Base-by-base conservation (phyloP, 225 moss, liverwort and hornwort genomes). In the Bryoerythrophyllum caledonicum region DNA sequence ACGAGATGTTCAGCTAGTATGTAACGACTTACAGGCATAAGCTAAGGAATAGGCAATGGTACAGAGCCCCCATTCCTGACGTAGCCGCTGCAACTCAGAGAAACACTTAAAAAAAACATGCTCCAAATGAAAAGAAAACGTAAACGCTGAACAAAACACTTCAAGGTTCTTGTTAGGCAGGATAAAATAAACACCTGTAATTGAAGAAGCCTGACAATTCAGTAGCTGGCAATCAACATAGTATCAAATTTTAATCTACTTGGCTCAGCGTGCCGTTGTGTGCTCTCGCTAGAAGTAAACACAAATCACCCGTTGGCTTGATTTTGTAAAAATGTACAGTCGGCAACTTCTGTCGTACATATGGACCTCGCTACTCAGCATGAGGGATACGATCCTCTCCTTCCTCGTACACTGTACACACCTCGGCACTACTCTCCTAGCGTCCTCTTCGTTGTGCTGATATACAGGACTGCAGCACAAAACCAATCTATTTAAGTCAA, bases 401-500 rank as follows among this genome's bases (percentile, higher is more conserved):
- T 75, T 75, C 70, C 65, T 79, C 56, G 52, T 61, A 79, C 79
- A 78, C 68, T 70, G 78, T 73, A 78, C 72, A 78, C 54, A 66
- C 64, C 68, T 73, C 55, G 70, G 46, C 26, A 67, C 71, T 90
- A 88, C 60, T 96, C 93, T 68, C 84, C 87, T 56, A 96, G 82
- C 25, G 94, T 91, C 82, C 93, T 90, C 87, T 96, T 96, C 12
- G 91, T 90, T 63, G 95, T 93, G 77, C 93, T 96, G 70, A 96
- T 96, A 76, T 96, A 96, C 20, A 96, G 79, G 71, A 96, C 95
- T 93, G 88, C 81, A 87, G 12, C 23, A 30, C 56, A 71, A 57
- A 46, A 72, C 19, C 40, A 63, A 57, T 4, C 12, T 27, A 54
- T 49, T 74, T 75, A 37, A 80, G 70, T 21, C 48, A 56, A 35